phyloP scores from a whole-genome alignment of 176 grass and related monocot genomes.

The Puya raimondii region DNA sequence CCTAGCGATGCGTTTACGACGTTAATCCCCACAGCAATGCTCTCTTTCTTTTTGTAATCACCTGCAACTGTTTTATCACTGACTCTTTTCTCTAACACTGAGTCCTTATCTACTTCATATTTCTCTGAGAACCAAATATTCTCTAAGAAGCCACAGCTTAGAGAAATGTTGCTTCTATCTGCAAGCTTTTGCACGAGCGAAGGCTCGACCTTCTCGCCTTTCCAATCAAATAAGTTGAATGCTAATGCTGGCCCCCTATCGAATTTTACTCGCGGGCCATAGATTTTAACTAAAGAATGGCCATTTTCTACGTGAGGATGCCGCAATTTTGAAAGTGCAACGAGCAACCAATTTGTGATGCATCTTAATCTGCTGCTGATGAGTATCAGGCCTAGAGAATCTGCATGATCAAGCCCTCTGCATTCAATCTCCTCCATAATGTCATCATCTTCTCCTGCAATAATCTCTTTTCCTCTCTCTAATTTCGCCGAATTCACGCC shows the following conservation, averaged over 20 bases:
- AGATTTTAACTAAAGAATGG: slow-evolving; percentile 51
- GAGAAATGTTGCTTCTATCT: slow-evolving; percentile 72
- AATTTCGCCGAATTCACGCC: background rate
- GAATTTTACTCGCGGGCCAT: slow-evolving; percentile 78
- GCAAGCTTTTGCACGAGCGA: slow-evolving; percentile 81
- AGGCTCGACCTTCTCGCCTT: slow-evolving; percentile 65
- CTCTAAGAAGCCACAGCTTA: slow-evolving; percentile 60
- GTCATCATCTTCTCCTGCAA: slow-evolving; percentile 5
- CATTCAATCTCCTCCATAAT: slow-evolving; percentile 45
- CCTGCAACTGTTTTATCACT: background rate
- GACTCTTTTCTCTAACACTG: slow-evolving; percentile 34
- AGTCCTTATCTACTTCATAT: slow-evolving; percentile 35
- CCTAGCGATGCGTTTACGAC: slow-evolving; percentile 77
- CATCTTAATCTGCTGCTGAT: slow-evolving; percentile 70
- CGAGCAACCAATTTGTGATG: slow-evolving; percentile 81
- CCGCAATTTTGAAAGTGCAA: slow-evolving; percentile 65
- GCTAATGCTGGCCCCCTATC: slow-evolving; percentile 66
- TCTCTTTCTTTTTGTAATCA: slow-evolving; percentile 20
- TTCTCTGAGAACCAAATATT: slow-evolving; percentile 66
- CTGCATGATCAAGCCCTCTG: slow-evolving; percentile 73
- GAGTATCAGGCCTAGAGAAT: slow-evolving; percentile 54
- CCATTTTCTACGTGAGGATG: slow-evolving; percentile 46
- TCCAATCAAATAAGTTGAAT: slow-evolving; percentile 94
- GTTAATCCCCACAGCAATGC: slow-evolving; percentile 44
- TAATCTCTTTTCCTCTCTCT: background rate